Conservation (phyloP, 1,284 basidiomycete genomes). For the Violaceomyces palustris region DNA sequence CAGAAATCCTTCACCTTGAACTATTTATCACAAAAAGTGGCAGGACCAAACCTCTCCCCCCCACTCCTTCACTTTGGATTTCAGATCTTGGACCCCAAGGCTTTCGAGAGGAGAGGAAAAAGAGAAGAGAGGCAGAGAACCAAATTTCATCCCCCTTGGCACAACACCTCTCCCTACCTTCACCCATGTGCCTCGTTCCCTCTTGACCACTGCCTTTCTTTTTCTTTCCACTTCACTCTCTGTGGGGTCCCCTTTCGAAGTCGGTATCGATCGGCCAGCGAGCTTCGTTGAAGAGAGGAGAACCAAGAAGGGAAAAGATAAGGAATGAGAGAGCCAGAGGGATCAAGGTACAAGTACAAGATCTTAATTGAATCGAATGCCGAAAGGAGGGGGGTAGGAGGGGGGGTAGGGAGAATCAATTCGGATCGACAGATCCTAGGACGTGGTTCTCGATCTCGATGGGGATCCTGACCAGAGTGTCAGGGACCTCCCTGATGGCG, state of each 20-base stretch:
- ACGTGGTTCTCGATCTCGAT: conserved; percentile 19
- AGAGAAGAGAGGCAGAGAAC: no score
- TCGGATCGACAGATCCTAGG: conserved; percentile 9
- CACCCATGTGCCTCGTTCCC: neutral
- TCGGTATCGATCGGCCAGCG: no score
- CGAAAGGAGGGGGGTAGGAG: conserved; percentile 3
- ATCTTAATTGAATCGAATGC: neutral
- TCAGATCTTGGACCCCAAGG: no score
- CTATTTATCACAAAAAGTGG: no score
- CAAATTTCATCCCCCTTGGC: no score
- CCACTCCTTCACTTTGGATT: no score
- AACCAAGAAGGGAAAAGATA: no score
- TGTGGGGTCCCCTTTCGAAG: neutral
- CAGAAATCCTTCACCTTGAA: no score
- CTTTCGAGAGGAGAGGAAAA: no score
- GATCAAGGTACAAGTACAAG: conserved; percentile 11
- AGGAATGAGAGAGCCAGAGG: conserved; percentile 2
- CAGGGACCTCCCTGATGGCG: conserved; percentile 26
- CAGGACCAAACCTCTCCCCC: no score
- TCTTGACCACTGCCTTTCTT: neutral
- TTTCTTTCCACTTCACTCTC: conserved; percentile 6
- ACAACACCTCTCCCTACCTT: conserved; percentile 15
- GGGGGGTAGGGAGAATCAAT: conserved; percentile 4
- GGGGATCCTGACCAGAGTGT: conserved; percentile 32
- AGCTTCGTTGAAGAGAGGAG: no score